These are phyloP conservation scores for Fallopia convolvulus DNA, from an alignment of 148 eudicot species.

Conservation along the genomic window DNA sequence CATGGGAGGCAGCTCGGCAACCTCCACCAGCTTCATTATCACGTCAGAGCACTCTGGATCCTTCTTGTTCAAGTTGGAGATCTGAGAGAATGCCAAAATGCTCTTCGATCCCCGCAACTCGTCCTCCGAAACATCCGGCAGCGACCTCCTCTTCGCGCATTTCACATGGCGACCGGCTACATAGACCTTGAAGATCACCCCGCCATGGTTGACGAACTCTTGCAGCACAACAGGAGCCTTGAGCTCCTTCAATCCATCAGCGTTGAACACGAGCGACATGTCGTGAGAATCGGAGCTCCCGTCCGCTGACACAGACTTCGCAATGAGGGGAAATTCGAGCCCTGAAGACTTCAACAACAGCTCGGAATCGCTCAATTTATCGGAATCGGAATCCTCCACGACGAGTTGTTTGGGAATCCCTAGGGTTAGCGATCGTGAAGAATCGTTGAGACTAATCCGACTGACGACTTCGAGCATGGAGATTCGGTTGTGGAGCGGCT, in stretches of 20 bases:
- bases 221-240: slow-evolving; percentile 48
- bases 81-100: slow-evolving; percentile 36
- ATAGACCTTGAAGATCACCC: slow-evolving; percentile 64
- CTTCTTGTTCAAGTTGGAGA: slow-evolving; percentile 33
- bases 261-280: slow-evolving; percentile 42
- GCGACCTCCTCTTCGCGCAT: slow-evolving; percentile 56
- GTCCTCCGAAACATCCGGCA: slow-evolving; percentile 40
- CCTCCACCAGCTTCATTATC: slow-evolving; percentile 16
- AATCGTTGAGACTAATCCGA: slow-evolving; percentile 14
- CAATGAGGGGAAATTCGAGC: slow-evolving; percentile 47
- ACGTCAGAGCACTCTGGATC: slow-evolving; percentile 18
- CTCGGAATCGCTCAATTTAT: background rate
- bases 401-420: slow-evolving; percentile 39
- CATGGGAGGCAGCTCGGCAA: slow-evolving; percentile 37
- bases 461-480: slow-evolving; percentile 56
- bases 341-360: background rate
- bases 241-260: slow-evolving; percentile 30
- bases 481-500: slow-evolving; percentile 38
- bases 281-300: slow-evolving; percentile 41
- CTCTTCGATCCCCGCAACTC: slow-evolving; percentile 20
- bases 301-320: slow-evolving; percentile 47
- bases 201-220: slow-evolving; percentile 73
- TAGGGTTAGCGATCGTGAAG: background rate
- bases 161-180: slow-evolving; percentile 57
- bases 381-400: slow-evolving; percentile 11